Evolutionary conservation across 768 basidiomycete genomes (phyloP), one percentile per base, ranked within the genome.

Genomic region (Gloeophyllum trabeum): DNA sequence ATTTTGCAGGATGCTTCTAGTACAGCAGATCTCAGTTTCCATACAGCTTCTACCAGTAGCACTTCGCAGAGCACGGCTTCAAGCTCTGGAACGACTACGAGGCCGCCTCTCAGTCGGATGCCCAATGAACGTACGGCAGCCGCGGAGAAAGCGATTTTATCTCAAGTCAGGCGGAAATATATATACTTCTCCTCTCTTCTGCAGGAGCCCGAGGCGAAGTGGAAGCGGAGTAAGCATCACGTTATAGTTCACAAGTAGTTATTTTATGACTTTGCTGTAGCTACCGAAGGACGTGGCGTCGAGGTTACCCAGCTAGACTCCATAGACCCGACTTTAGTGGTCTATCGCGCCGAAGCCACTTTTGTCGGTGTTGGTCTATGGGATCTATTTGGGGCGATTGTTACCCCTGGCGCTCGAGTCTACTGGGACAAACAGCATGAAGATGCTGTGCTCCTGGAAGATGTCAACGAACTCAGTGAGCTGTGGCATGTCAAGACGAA

Each of bases 171-270:
- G 54, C 71, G 96, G 46, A 94, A 88, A 58, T 99, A 99, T 53
- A 97, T 98, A 41, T 97, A 98, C 61, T 98, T 99, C 59, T 93
- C 93, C 1, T 96, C 93, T 0, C 66, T 99, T 38, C 61, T 99
- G 39, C 96, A 98, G 60, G 94, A 98, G 53, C 96, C 96, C 1
- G 92, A 97, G 59, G 90, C 91, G 3, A 99, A 99, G 60, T 99
- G 94, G 94, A 80, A 80, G 54, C 70, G 81, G 54, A 87, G 86
- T 89, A 59, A 52, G 81, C 64, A 18, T 22, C 46, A 45, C n/a
- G 49, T 30, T 43, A 41, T 48, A 40, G 48, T 39, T 24, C 25
- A 28, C 43, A 30, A 36, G 12, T 45, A 30, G 46, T 42, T 2
- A 42, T 43, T 35, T 46, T 38, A 47, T 40, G 14, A n/a, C n/a